Evolutionary conservation across 2,329 filamentous ascomycete species (phyloP).

Genomic region (Erysiphe pulchra): DNA sequence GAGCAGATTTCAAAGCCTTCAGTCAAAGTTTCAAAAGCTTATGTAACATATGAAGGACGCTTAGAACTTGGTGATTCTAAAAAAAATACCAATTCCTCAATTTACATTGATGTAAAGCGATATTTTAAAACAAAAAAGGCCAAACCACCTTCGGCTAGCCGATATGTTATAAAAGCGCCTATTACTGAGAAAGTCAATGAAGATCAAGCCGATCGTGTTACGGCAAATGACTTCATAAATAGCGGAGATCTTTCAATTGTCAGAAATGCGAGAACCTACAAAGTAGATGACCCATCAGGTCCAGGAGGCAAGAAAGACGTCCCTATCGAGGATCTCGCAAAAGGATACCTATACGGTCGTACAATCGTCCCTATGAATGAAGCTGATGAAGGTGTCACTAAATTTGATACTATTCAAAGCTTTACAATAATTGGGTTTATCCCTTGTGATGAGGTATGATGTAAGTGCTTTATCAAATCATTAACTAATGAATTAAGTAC

Average conservation of each 20-base stretch:
- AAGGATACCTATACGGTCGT: conserved; percentile 79
- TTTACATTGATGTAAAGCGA: conserved; percentile 68
- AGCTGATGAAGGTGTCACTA: conserved; percentile 71
- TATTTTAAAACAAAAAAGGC: conserved; percentile 72
- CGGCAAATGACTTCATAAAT: conserved; percentile 16
- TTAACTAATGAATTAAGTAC: conserved; percentile 25
- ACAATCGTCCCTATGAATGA: conserved; percentile 77
- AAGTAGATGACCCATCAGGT: conserved; percentile 46
- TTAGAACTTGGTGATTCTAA: conserved; percentile 56
- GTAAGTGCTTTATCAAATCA: not conserved
- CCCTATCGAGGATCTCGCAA: conserved; percentile 60
- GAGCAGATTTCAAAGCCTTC: conserved; percentile 53
- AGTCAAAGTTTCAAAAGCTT: conserved; percentile 49
- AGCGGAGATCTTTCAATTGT: conserved; percentile 26
- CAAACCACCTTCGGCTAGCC: conserved; percentile 47
- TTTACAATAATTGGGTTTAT: conserved; percentile 80
- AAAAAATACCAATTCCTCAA: conserved; percentile 40
- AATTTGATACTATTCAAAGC: conserved; percentile 46
- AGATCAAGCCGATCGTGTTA: conserved; percentile 16
- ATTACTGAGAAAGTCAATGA: too few species aligned
- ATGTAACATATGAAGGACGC: conserved; percentile 53
- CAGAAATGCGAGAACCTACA: conserved; percentile 56
- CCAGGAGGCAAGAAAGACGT: conserved; percentile 64
- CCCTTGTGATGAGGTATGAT: conserved; percentile 34
- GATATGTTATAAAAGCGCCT: conserved; percentile 32